A percentile compares a stretch with the other conserved stretches of the same genome.
phyloP scores from a whole-genome alignment of 208 protist genomes.

The Leishmania major region DNA sequence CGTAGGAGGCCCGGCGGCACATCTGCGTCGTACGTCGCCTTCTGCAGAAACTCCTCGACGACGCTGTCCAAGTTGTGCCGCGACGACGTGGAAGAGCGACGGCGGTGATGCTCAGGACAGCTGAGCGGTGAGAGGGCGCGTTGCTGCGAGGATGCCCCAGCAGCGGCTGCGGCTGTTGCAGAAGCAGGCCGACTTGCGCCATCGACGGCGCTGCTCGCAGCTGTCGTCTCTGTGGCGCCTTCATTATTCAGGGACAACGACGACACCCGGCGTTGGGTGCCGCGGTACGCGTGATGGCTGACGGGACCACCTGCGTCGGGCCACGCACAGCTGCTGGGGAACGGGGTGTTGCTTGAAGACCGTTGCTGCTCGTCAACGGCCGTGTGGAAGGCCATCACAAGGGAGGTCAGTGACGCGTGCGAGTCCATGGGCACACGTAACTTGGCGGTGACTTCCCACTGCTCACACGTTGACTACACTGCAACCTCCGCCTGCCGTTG shows the following conservation, averaged over 20 bases:
- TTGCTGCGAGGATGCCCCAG: neutral
- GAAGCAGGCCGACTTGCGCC: neutral
- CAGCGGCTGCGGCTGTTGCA: neutral
- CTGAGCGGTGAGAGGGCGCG: neutral
- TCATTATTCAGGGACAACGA: neutral
- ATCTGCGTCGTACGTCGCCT: conserved; percentile 23
- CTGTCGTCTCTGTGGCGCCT: neutral
- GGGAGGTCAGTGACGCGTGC: neutral
- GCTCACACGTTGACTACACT: neutral
- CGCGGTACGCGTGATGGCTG: neutral
- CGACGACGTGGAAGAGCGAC: neutral
- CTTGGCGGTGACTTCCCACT: neutral
- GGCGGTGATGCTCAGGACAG: neutral
- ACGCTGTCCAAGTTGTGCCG: neutral
- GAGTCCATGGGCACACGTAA: neutral
- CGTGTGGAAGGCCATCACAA: neutral
- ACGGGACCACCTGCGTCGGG: neutral
- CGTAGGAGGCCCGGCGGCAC: conserved; percentile 25
- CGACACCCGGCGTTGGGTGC: neutral
- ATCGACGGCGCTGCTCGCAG: neutral
- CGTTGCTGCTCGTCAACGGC: neutral
- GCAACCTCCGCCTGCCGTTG: neutral
- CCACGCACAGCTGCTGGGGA: neutral
- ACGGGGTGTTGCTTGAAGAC: no score
- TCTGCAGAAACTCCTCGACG: conserved; percentile 15